Evolutionary conservation across 768 basidiomycete genomes (phyloP).

Genomic region (Amanita inopinata): DNA sequence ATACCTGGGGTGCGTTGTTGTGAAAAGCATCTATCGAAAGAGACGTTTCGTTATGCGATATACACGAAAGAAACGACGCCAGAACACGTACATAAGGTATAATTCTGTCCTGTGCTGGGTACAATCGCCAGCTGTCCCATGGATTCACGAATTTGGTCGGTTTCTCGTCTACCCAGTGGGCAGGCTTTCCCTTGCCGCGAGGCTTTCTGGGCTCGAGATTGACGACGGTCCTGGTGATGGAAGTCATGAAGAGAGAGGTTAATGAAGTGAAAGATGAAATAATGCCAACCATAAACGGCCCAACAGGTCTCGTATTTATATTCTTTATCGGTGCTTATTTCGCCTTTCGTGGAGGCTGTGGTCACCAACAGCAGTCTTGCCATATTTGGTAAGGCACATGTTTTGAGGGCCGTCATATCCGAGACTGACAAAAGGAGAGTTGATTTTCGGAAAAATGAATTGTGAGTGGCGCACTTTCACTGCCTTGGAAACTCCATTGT

Average conservation of each 20-base stretch:
- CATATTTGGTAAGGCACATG: too few species aligned
- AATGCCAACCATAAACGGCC: too few species aligned
- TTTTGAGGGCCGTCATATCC: too few species aligned
- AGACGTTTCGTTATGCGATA: not conserved
- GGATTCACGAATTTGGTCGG: slow-evolving; percentile 19
- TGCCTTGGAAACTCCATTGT: too few species aligned
- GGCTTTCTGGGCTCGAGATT: slow-evolving; percentile 1
- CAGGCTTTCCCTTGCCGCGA: slow-evolving; percentile 10
- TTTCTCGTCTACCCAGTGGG: slow-evolving; percentile 18
- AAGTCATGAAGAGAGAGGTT: not conserved
- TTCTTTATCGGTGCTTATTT: too few species aligned
- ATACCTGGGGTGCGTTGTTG: slow-evolving; percentile 10
- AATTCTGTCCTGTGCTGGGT: slow-evolving; percentile 12
- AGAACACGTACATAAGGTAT: slow-evolving; percentile 10
- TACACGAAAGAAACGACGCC: not conserved
- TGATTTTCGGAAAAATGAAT: too few species aligned
- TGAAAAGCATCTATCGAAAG: slow-evolving; percentile 5
- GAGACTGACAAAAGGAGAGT: too few species aligned
- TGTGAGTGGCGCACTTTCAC: too few species aligned
- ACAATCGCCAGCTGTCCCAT: slow-evolving; percentile 20
- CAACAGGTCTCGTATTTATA: too few species aligned
- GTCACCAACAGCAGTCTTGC: too few species aligned
- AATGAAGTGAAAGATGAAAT: too few species aligned
- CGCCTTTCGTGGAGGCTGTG: too few species aligned
- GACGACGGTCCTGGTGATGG: not conserved